Evolutionary conservation across 176 grass and related monocot genomes (phyloP).

Genomic region (Oryza glumipatula): DNA sequence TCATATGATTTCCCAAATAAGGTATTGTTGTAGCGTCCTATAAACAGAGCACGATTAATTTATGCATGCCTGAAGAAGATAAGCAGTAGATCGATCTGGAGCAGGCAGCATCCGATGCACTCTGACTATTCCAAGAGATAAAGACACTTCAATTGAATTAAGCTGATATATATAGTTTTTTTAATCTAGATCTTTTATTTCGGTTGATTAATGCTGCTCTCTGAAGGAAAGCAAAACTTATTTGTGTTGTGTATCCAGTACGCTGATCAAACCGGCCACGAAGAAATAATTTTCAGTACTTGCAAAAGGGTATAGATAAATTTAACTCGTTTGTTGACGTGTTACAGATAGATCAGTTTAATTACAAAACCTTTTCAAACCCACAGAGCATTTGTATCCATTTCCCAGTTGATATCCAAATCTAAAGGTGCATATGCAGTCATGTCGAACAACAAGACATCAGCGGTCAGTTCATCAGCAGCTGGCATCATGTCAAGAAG

Average conservation of each 20-base stretch:
- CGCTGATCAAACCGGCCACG: no score
- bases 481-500: slow-evolving; percentile 15
- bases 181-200: no score
- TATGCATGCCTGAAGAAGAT: not conserved
- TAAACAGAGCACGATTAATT: not conserved
- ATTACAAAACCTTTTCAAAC: not conserved
- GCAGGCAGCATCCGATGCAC: not conserved
- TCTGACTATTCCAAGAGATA: not conserved
- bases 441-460: no score
- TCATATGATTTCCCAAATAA: not conserved
- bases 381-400: not conserved
- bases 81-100: not conserved
- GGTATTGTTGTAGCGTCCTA: not conserved
- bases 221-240: not conserved
- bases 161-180: not conserved
- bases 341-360: not conserved
- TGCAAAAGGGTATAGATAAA: no score
- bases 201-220: not conserved
- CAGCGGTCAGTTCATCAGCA: not conserved
- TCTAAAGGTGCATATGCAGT: not conserved
- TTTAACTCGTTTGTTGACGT: not conserved
- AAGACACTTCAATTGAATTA: not conserved
- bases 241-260: no score
- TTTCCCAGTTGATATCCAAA: slow-evolving; percentile 1
- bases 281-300: no score